Base-by-base conservation (phyloP, 202 grass and related monocot genomes). In the Hordeum pubiflorum region DNA sequence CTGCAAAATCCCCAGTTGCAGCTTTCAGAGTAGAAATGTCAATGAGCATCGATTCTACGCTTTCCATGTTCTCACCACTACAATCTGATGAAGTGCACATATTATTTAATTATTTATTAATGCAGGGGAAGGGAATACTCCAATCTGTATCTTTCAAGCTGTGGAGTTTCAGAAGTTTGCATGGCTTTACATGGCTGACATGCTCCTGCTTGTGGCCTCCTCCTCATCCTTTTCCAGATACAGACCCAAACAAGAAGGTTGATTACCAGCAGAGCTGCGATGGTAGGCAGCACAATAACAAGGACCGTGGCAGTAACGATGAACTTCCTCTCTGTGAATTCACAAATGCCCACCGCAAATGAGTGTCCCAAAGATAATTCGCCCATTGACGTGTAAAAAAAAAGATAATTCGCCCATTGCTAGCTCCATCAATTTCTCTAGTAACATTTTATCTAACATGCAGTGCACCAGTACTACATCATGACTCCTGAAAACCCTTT, bases 1-100 rank as follows among this genome's bases (percentile, higher is more conserved):
- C 87, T 1, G 74, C 69, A n/a, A 95, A 92, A 72, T 87, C 64
- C 12, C 57, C 74, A 0, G 89, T 95, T 0, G 93, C 89, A 21
- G 33, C 62, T 69, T 81, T 77, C 44, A 95, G 54, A 23, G 77
- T 84, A 15, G 84, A 85, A 17, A 88, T 23, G 74, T 90, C 85
- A 1, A 90, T 82, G 26, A 95, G 64, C n/a, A 89, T 58, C 2
- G 90, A 90, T 11, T 92, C 79, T 9, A 82, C 65, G 11, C 43
- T 68, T 39, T 74, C 63, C 3, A 57, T 73, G 46, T 80, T 67
- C 78, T 90, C 85, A 3, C 33, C 12, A 39, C 32, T 68, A 14
- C 36, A 18, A 75, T 86, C 84, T 86, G 69, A 15, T 57, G 1
- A 66, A n/a, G 5, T 48, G 6, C 14, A 48, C 44, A 13, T 17